phyloP scores from a whole-genome alignment of 2,329 filamentous ascomycete species.

The Aspergillus alliaceus region DNA sequence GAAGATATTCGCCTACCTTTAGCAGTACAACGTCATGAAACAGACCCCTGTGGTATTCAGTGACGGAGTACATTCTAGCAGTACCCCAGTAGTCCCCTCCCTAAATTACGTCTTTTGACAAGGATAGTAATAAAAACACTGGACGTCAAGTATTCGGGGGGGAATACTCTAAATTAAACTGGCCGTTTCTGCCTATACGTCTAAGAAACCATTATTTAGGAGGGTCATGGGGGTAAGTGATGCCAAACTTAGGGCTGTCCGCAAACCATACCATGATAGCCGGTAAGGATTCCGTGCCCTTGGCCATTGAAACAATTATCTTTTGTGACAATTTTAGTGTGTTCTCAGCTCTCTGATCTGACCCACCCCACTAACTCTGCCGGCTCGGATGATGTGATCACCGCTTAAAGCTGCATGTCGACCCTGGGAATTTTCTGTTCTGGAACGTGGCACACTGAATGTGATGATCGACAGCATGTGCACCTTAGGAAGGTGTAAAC shows the following conservation, averaged over 20 bases:
- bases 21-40: background rate
- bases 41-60: background rate
- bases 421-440: constrained; percentile 14
- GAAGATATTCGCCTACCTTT: background rate
- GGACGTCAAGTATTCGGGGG: background rate
- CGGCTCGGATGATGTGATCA: constrained; percentile 20
- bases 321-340: background rate
- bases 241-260: background rate
- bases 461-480: constrained; percentile 4
- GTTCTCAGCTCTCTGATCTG: background rate
- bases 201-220: background rate
- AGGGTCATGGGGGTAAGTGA: background rate
- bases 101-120: background rate
- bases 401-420: constrained; percentile 16
- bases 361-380: constrained; percentile 20
- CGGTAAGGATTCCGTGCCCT: background rate
- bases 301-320: background rate
- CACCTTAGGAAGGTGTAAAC: background rate
- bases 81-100: background rate
- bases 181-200: background rate
- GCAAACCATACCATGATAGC: background rate
- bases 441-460: constrained; percentile 24
- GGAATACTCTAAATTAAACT: background rate
- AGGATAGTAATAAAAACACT: too few relatives aligned
- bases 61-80: background rate